phyloP scores from a whole-genome alignment of 2,329 filamentous ascomycete species.

The Mycocentrospora acerina region DNA sequence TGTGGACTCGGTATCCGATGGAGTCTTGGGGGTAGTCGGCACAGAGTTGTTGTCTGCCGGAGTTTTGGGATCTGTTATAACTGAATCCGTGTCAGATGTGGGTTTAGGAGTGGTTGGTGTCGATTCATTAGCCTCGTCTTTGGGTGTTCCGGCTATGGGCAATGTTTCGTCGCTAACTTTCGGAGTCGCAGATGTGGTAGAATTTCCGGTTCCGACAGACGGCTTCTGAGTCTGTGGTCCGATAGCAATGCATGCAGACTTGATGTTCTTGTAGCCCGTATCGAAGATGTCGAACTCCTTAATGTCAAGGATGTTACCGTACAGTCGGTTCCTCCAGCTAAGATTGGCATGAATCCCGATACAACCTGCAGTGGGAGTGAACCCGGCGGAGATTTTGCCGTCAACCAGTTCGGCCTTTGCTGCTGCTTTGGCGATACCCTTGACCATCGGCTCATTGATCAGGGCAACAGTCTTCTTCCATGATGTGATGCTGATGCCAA shows the following conservation, averaged over 20 bases:
- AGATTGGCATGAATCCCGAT: conserved; percentile 1
- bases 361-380: conserved; percentile 2
- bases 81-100: too few relatives aligned
- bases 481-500: conserved; percentile 1
- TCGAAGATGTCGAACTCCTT: conserved; percentile 1
- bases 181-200: too few relatives aligned
- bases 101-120: too few relatives aligned
- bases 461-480: conserved; percentile 1
- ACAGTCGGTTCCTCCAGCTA: conserved; percentile 2
- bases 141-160: too few relatives aligned
- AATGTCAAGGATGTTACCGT: conserved; percentile 1
- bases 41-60: too few relatives aligned
- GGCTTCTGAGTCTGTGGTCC: background rate
- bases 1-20: too few relatives aligned
- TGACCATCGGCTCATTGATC: conserved; percentile 3
- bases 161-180: too few relatives aligned
- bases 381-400: conserved; percentile 1
- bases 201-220: too few relatives aligned
- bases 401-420: background rate
- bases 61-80: too few relatives aligned
- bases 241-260: conserved; percentile 1
- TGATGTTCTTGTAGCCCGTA: conserved; percentile 2
- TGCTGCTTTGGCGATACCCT: conserved; percentile 3
- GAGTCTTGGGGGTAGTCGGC: too few relatives aligned
- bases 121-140: too few relatives aligned